These are phyloP conservation scores for Halophytophthora batemanensis DNA, from an alignment of 352 stramenopile genomes.

Conservation along the genomic window DNA sequence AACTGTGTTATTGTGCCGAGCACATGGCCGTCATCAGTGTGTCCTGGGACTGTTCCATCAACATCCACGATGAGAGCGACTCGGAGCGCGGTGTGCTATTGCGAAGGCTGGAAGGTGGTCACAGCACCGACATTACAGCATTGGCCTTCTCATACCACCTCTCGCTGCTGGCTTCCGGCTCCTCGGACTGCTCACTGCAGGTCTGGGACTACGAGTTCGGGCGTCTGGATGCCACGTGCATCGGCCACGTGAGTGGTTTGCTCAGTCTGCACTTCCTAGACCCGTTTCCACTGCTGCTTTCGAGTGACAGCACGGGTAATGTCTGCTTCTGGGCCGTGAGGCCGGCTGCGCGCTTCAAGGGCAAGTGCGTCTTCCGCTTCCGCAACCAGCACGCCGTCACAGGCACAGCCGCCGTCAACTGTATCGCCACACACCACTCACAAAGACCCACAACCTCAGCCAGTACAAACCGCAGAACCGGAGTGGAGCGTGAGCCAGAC, in stretches of 20 bases:
- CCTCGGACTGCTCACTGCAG: conserved; percentile 65
- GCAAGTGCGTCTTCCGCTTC: conserved; percentile 76
- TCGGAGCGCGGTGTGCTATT: conserved; percentile 75
- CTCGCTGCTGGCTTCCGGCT: conserved; percentile 75
- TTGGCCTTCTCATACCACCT: conserved; percentile 71
- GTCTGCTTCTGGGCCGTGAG: conserved; percentile 78
- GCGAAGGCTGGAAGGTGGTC: conserved; percentile 65
- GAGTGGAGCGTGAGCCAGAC: conserved; percentile 19
- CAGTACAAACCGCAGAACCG: conserved; percentile 5
- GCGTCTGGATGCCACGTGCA: conserved; percentile 65
- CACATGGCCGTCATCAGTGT: conserved; percentile 82
- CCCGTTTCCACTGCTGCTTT: conserved; percentile 64
- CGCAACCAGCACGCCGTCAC: conserved; percentile 43
- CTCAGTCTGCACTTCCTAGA: conserved; percentile 69
- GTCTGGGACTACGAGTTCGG: conserved; percentile 90
- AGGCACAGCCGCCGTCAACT: conserved; percentile 46
- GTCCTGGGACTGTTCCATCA: conserved; percentile 81
- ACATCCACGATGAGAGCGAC: conserved; percentile 84
- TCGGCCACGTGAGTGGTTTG: conserved; percentile 69
- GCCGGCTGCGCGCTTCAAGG: conserved; percentile 50
- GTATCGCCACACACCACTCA: conserved; percentile 33
- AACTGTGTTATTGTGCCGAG: conserved; percentile 79
- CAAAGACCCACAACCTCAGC: conserved; percentile 4
- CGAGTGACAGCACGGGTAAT: conserved; percentile 68
- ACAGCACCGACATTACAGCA: conserved; percentile 75